Percentiles rank a stretch among this genome's conserved stretches.
Conservation (phyloP, 192 early-diverging fungal species). For the Chytriomyces sp. region DNA sequence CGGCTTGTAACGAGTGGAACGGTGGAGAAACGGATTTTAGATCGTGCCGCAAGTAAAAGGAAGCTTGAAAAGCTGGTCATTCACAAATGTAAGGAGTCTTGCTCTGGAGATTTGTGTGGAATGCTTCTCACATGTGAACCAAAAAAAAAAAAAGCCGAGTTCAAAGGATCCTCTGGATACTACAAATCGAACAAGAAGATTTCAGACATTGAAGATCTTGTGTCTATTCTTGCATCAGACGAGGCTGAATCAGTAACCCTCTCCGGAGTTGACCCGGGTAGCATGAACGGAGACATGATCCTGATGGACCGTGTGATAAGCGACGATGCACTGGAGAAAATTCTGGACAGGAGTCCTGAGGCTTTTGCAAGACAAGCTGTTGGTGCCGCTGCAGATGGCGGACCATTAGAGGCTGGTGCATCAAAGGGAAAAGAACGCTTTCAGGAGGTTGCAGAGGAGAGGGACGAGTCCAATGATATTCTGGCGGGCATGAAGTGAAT, state of each 20-base stretch:
- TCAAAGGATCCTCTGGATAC: slow-evolving; percentile 51
- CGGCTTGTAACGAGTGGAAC: slow-evolving; percentile 83
- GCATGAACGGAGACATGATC: slow-evolving; percentile 35
- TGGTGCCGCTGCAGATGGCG: background rate
- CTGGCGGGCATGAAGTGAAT: slow-evolving; percentile 5
- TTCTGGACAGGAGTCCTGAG: slow-evolving; percentile 51
- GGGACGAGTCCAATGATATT: slow-evolving; percentile 29
- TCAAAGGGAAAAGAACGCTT: background rate
- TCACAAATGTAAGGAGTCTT: slow-evolving; percentile 61
- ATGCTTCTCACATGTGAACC: background rate
- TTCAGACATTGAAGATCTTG: slow-evolving; percentile 63
- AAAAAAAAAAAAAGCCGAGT: slow-evolving; percentile 38
- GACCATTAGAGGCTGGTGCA: background rate
- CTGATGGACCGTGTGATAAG: slow-evolving; percentile 39
- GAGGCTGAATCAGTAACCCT: slow-evolving; percentile 68
- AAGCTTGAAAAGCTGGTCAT: slow-evolving; percentile 95
- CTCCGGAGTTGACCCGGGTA: slow-evolving; percentile 19
- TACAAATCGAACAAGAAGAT: slow-evolving; percentile 40
- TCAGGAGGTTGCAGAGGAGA: slow-evolving; percentile 27
- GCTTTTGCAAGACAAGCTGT: slow-evolving; percentile 35
- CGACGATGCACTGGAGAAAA: slow-evolving; percentile 47
- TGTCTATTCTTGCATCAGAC: slow-evolving; percentile 73
- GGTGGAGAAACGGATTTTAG: slow-evolving; percentile 83
- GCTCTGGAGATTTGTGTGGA: background rate
- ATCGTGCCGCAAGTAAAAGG: slow-evolving; percentile 81